Percentiles rank a stretch among this genome's conserved stretches.
These are phyloP conservation scores for Leptographium flavum DNA, from an alignment of 2,329 filamentous ascomycete genomes.

Conservation along the genomic window DNA sequence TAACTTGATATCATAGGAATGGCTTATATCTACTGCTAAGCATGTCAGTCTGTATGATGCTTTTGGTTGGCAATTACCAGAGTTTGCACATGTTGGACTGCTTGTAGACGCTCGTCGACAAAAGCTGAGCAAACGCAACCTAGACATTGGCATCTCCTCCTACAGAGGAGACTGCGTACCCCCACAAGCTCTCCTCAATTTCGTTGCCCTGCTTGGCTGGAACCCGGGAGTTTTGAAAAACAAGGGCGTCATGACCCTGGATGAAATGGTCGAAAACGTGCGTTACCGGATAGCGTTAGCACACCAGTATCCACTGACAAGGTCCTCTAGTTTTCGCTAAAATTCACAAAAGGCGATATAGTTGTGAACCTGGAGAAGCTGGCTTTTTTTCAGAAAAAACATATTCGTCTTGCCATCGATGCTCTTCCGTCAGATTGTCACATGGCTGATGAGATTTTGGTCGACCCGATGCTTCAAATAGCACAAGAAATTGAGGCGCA, in stretches of 20 bases:
- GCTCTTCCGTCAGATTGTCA: conserved; percentile 3
- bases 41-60: conserved; percentile 59
- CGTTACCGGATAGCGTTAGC: conserved; percentile 13
- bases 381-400: conserved; percentile 51
- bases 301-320: neutral
- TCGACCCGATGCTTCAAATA: conserved; percentile 12
- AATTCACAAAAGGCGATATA: conserved; percentile 84
- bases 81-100: conserved; percentile 70
- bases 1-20: conserved; percentile 44
- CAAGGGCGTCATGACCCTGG: conserved; percentile 56
- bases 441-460: conserved; percentile 9
- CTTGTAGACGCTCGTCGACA: conserved; percentile 53
- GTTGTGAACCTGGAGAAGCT: conserved; percentile 72
- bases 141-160: conserved; percentile 33
- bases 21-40: conserved; percentile 84
- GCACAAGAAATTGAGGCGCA: conserved; percentile 7
- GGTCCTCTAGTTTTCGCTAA: conserved; percentile 28
- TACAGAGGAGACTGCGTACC: conserved; percentile 33
- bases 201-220: conserved; percentile 77
- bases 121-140: conserved; percentile 78
- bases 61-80: conserved; percentile 58
- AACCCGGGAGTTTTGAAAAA: conserved; percentile 37
- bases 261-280: conserved; percentile 57
- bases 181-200: conserved; percentile 52
- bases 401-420: conserved; percentile 12